Evolutionary conservation across 176 grass and related monocot species (phyloP).

Genomic region (Carex scoparia): DNA sequence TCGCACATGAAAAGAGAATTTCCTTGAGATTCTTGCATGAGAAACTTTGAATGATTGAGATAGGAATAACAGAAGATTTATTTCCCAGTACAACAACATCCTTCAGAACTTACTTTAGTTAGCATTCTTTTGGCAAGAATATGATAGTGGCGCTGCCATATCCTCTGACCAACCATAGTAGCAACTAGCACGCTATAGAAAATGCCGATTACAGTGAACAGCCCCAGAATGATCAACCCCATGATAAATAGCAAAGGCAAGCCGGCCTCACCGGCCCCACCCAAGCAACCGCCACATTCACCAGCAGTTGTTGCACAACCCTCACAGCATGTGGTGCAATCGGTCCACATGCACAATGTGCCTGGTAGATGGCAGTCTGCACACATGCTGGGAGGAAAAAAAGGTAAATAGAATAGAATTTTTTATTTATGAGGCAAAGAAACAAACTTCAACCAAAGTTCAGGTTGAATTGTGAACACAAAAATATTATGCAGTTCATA

Average conservation of each 20-base stretch:
- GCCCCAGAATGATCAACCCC: constrained; percentile 61
- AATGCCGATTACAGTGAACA: constrained; percentile 63
- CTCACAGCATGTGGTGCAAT: constrained; percentile 90
- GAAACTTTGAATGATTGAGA: no score
- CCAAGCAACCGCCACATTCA: constrained; percentile 84
- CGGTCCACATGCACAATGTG: constrained; percentile 89
- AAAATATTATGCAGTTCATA: background rate
- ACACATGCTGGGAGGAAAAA: constrained; percentile 64
- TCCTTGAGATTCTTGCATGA: no score
- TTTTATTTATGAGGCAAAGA: background rate
- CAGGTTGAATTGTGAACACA: background rate
- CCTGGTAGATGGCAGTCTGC: constrained; percentile 84
- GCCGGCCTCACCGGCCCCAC: constrained; percentile 71
- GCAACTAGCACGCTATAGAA: constrained; percentile 84
- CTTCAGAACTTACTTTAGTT: constrained; percentile 47
- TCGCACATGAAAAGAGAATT: no score
- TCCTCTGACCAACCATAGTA: constrained; percentile 81
- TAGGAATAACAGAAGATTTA: no score
- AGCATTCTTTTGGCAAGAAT: constrained; percentile 86
- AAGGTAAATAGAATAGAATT: background rate
- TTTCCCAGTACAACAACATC: no score
- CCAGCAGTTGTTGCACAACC: constrained; percentile 68
- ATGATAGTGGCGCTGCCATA: constrained; percentile 92
- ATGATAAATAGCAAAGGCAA: constrained; percentile 73
- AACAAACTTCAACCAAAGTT: background rate